A percentile compares a stretch with the other conserved stretches of the same genome.
These are phyloP conservation scores for Lomentospora prolificans DNA, from an alignment of 2,329 filamentous ascomycete genomes.

Conservation along the genomic window DNA sequence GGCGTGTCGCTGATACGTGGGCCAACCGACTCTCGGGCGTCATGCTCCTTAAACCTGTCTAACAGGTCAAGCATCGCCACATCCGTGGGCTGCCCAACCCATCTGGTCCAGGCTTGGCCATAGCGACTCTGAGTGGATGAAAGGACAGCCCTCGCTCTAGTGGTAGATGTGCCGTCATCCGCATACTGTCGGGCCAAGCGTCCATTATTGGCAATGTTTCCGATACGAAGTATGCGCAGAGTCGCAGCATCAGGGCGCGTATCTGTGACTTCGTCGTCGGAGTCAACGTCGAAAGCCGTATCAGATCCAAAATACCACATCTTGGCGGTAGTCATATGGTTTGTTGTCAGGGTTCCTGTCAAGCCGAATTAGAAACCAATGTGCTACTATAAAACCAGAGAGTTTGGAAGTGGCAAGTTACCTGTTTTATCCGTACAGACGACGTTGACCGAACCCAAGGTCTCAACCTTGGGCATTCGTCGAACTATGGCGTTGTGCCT, in stretches of 20 bases:
- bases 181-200: conserved; percentile 64
- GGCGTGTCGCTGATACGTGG: conserved; percentile 75
- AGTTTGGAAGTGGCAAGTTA: conserved; percentile 21
- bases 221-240: conserved; percentile 74
- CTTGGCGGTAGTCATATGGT: conserved; percentile 96
- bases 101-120: conserved; percentile 64
- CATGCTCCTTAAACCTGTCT: conserved; percentile 83
- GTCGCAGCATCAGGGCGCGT: conserved; percentile 61
- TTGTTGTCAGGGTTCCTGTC: conserved; percentile 80
- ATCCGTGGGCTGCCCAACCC: conserved; percentile 95
- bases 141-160: conserved; percentile 55
- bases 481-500: conserved; percentile 90
- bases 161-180: conserved; percentile 53
- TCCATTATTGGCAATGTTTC: conserved; percentile 94
- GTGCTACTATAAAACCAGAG: not conserved
- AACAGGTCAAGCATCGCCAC: conserved; percentile 93
- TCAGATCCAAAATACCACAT: conserved; percentile 84
- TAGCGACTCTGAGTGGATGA: conserved; percentile 62
- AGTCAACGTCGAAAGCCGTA: conserved; percentile 40
- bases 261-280: conserved; percentile 44
- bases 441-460: conserved; percentile 97
- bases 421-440: conserved; percentile 97
- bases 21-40: conserved; percentile 80
- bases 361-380: conserved; percentile 11
- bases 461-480: conserved; percentile 93